Conservation (phyloP, 1,284 basidiomycete species). For the Naganishia liquefaciens region DNA sequence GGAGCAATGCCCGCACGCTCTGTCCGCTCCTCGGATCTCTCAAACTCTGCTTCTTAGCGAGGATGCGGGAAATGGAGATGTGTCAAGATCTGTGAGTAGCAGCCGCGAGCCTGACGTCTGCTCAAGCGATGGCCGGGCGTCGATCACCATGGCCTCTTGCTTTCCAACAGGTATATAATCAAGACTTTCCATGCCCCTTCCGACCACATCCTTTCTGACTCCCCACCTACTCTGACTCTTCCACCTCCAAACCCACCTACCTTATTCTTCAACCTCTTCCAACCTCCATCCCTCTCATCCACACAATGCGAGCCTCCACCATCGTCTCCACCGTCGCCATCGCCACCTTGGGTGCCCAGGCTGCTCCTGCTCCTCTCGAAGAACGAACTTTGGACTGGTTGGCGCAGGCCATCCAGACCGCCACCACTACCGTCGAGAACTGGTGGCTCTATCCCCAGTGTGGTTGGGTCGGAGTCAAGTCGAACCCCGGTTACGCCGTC, state of each 20-base stretch:
- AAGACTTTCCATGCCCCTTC: background rate
- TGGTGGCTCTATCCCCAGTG: background rate
- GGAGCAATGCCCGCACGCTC: too few species aligned
- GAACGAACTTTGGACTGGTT: slow-evolving; percentile 17
- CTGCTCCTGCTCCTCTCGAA: slow-evolving; percentile 13
- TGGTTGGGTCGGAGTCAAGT: slow-evolving; percentile 4
- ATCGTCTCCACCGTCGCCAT: slow-evolving; percentile 21
- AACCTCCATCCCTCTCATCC: slow-evolving; percentile 4
- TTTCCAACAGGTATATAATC: background rate
- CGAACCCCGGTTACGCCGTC: slow-evolving; percentile 14
- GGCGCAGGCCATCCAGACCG: slow-evolving; percentile 10
- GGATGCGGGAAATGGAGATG: too few species aligned
- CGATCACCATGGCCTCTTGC: background rate
- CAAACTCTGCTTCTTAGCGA: too few species aligned
- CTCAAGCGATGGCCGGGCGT: too few species aligned
- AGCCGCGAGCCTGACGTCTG: too few species aligned
- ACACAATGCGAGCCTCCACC: slow-evolving; percentile 15
- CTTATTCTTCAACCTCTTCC: slow-evolving; percentile 6
- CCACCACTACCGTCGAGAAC: slow-evolving; percentile 13
- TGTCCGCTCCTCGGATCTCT: too few species aligned
- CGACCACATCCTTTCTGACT: background rate
- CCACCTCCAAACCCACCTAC: slow-evolving; percentile 1
- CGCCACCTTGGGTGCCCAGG: slow-evolving; percentile 5
- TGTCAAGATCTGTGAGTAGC: too few species aligned
- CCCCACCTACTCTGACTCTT: slow-evolving; percentile 15